phyloP scores from a whole-genome alignment of 2,329 filamentous ascomycete species.

The Gliomastix tumulicola region DNA sequence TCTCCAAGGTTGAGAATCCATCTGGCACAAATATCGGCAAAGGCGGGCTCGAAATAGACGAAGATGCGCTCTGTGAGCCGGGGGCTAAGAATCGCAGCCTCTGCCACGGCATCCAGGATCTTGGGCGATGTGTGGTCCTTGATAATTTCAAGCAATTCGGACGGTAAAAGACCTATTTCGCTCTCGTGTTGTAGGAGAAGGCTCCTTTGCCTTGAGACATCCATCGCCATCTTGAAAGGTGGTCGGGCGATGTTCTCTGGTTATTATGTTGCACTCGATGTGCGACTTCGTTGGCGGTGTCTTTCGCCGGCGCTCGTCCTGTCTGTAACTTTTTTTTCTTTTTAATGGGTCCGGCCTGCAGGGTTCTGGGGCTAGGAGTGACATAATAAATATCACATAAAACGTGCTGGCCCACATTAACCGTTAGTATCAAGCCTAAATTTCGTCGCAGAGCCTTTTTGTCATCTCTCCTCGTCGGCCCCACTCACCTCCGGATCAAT shows the following conservation, averaged over 20 bases:
- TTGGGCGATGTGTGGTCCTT: slow-evolving; percentile 53
- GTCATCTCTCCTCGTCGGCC: too few species aligned
- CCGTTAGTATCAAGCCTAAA: too few species aligned
- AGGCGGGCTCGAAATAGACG: slow-evolving; percentile 64
- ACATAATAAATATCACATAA: too few species aligned
- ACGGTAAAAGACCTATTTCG: slow-evolving; percentile 55
- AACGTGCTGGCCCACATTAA: too few species aligned
- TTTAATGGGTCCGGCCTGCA: not conserved
- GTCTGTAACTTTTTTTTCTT: slow-evolving; percentile 15
- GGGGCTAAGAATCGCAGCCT: slow-evolving; percentile 62
- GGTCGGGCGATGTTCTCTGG: too few species aligned
- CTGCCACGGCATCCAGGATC: slow-evolving; percentile 66
- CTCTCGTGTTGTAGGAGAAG: slow-evolving; percentile 48
- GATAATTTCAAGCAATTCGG: slow-evolving; percentile 63
- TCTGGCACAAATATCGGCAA: slow-evolving; percentile 76
- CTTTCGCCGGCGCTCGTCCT: too few species aligned
- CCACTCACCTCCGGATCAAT: slow-evolving; percentile 25
- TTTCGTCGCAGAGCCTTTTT: too few species aligned
- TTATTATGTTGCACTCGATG: too few species aligned
- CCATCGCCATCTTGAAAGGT: slow-evolving; percentile 51
- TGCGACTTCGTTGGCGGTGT: too few species aligned
- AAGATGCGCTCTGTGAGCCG: slow-evolving; percentile 68
- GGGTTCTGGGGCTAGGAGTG: too few species aligned
- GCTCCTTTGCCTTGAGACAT: slow-evolving; percentile 46
- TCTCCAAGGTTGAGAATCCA: slow-evolving; percentile 54